A percentile compares a stretch with the other conserved stretches of the same genome.
Evolutionary conservation across 2,329 filamentous ascomycete species (phyloP).

Genomic region (Raffaelea arxii): DNA sequence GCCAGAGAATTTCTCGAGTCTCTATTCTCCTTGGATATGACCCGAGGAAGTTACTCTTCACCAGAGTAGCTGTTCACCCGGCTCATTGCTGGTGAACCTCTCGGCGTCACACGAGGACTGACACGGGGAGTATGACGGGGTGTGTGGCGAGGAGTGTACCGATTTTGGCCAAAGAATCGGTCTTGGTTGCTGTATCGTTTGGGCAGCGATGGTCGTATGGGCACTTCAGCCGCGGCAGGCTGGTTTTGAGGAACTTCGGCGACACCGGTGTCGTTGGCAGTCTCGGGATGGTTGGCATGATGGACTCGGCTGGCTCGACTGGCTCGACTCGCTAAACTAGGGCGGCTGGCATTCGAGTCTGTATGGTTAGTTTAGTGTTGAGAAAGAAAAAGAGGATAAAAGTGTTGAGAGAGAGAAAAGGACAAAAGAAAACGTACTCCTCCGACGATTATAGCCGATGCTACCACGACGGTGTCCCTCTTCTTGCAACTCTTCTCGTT

Average conservation of each 20-base stretch:
- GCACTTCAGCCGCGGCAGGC: background rate
- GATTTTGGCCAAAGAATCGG: constrained; percentile 3
- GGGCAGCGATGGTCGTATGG: too few species aligned
- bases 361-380: too few species aligned
- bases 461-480: background rate
- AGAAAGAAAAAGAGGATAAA: too few species aligned
- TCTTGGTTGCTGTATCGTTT: constrained; percentile 1
- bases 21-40: too few species aligned
- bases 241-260: background rate
- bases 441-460: background rate
- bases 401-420: too few species aligned
- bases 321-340: background rate
- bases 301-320: background rate
- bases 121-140: background rate
- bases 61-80: too few species aligned
- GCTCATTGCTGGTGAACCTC: too few species aligned
- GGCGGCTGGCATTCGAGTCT: background rate
- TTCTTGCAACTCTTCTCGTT: background rate
- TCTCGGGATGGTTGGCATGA: background rate
- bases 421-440: background rate
- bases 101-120: too few species aligned
- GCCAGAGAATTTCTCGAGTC: too few species aligned
- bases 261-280: too few species aligned
- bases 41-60: too few species aligned
- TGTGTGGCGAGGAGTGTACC: background rate